Base-by-base conservation (phyloP, 1,284 basidiomycete species). In the Microbotryum saponariae region DNA sequence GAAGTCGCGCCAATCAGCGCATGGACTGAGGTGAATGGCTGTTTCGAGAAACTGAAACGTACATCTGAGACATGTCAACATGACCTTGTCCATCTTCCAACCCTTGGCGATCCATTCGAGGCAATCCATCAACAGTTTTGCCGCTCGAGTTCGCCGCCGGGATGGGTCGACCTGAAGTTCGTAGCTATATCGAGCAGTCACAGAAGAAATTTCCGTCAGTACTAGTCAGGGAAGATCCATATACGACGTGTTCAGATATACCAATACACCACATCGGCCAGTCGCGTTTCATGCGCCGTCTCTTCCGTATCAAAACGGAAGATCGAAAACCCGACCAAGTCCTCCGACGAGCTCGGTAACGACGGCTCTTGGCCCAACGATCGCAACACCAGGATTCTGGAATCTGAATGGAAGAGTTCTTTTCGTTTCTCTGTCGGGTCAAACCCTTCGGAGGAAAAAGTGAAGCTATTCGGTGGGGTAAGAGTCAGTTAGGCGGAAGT, bases 31-130 rank as follows among this genome's bases (percentile, higher is more conserved):
- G 12, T 42, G 4, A 42, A 16, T 18, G 37, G 12, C 14, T 9
- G 18, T 18, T 14, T 23, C 18, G 21, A 45, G 29, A 12, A 31
- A 18, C 1, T 18, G 6, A 4, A 8, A 33, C 62, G 14, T 37
- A 71, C 71, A 52, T 50, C 63, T 64, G 58, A 72, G 70, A 0
- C 67, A 70, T 14, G 70, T 72, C 52, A 72, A 54, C 66, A 72
- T 71, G 4, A 59, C 56, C 55, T 72, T 72, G 27, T 62, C 56
- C 61, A 72, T 62, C 31, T 49, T 51, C 37, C 37, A 67, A n/a
- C 58, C 56, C n/a, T 49, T 50, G 2, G 50, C 65, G 1, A 67
- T 51, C 21, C 52, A 33, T 12, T 61, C 60, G 18, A 72, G 50
- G n/a, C 52, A 44, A 1, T 61, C 58, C 64, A 70, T 67, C n/a